These are phyloP conservation scores for Stephanodiscus minutulus DNA, from an alignment of 108 stramenopile genomes.

Conservation along the genomic window DNA sequence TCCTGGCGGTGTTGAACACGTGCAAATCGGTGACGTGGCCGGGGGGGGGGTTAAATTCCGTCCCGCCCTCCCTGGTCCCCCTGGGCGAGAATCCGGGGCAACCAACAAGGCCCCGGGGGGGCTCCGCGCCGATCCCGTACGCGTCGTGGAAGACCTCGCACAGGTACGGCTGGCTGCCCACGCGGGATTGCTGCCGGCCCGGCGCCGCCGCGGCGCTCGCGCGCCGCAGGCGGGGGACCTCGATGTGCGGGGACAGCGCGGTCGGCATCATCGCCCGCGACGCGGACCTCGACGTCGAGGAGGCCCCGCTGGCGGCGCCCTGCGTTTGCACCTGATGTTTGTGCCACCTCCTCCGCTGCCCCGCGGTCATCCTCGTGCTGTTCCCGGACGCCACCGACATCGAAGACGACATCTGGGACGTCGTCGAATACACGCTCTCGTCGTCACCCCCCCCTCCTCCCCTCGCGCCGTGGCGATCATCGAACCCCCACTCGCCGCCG, in stretches of 20 bases:
- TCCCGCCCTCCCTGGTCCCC: constrained; percentile 36
- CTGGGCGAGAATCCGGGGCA: constrained; percentile 40
- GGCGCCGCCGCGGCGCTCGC: not conserved
- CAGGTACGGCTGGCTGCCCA: constrained; percentile 47
- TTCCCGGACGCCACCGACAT: constrained; percentile 36
- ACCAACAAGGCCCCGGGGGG: constrained; percentile 32
- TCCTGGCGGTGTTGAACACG: constrained; percentile 45
- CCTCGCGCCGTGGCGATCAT: no score
- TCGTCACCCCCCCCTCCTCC: constrained; percentile 30
- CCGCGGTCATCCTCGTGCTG: constrained; percentile 33
- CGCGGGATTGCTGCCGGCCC: constrained; percentile 41
- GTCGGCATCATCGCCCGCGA: not conserved
- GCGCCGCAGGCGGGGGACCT: not conserved
- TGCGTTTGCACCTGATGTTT: constrained; percentile 37
- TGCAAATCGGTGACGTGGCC: constrained; percentile 25
- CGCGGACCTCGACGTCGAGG: not conserved
- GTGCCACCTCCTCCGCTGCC: constrained; percentile 42
- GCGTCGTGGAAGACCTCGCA: constrained; percentile 54
- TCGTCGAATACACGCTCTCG: constrained; percentile 37
- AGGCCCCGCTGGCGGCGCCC: constrained; percentile 6
- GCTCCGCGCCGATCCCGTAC: constrained; percentile 41
- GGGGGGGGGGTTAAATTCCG: constrained; percentile 40
- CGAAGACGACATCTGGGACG: constrained; percentile 29
- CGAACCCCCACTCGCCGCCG: no score
- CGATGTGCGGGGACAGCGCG: not conserved